Evolutionary conservation across 495 filamentous ascomycete genomes (phyloP).

Genomic region (Xylaria bambusicola): DNA sequence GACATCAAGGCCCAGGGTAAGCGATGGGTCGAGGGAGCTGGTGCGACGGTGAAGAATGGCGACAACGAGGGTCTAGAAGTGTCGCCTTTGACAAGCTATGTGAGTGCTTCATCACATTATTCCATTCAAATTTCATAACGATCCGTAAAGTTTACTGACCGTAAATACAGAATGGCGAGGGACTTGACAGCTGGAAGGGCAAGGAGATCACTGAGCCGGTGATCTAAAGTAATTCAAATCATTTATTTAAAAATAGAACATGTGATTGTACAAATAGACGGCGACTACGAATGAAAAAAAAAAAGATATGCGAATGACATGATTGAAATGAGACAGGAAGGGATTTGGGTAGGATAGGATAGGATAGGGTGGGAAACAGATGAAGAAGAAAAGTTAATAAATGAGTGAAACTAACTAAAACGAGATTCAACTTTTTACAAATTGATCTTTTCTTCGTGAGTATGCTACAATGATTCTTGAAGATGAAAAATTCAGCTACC

Average conservation of each 20-base stretch:
- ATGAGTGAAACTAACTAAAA: not conserved
- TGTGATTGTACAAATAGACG: slow-evolving; percentile 1
- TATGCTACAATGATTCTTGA: too few relatives aligned
- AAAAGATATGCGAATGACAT: slow-evolving; percentile 12
- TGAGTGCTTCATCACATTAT: slow-evolving; percentile 64
- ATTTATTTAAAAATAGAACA: not conserved
- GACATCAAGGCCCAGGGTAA: slow-evolving; percentile 90
- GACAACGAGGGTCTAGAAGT: slow-evolving; percentile 79
- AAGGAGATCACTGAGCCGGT: slow-evolving; percentile 70
- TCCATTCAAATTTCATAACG: not conserved
- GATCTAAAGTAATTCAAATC: slow-evolving; percentile 27
- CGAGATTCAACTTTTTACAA: too few relatives aligned
- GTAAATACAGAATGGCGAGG: slow-evolving; percentile 75
- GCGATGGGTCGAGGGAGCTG: slow-evolving; percentile 78
- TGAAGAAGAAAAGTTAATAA: not conserved
- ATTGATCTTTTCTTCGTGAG: too few relatives aligned
- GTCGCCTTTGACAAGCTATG: slow-evolving; percentile 92
- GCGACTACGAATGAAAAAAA: not conserved
- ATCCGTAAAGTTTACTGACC: not conserved
- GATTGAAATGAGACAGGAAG: slow-evolving; percentile 1
- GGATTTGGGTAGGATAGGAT: not conserved
- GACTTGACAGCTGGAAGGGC: slow-evolving; percentile 73
- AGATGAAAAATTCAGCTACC: too few relatives aligned
- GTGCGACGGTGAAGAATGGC: slow-evolving; percentile 74
- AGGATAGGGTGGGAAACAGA: not conserved